A percentile compares a stretch with the other conserved stretches of the same genome.
Conservation (phyloP, 768 basidiomycete species). For the Tylopilus vinaceipallidus region DNA sequence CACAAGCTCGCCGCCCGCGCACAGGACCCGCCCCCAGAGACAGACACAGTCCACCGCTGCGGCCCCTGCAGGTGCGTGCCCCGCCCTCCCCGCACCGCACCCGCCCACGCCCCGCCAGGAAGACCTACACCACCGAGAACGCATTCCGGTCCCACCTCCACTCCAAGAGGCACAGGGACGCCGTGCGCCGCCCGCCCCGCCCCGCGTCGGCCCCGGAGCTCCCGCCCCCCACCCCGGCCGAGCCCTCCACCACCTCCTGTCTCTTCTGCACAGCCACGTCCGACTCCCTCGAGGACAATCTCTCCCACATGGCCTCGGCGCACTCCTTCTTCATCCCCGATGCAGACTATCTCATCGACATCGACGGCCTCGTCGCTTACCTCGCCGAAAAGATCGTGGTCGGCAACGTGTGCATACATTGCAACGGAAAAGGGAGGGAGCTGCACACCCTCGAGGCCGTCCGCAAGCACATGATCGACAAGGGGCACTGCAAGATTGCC, state of each 20-base stretch:
- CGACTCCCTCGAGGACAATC: slow-evolving; percentile 57
- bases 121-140: slow-evolving; percentile 86
- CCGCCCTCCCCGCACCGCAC: not conserved
- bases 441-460: slow-evolving; percentile 86
- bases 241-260: slow-evolving; percentile 62
- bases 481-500: slow-evolving; percentile 93
- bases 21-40: slow-evolving; percentile 60
- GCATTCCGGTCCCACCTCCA: slow-evolving; percentile 84
- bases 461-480: slow-evolving; percentile 94
- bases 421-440: slow-evolving; percentile 78
- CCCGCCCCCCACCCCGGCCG: not conserved
- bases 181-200: slow-evolving; percentile 37
- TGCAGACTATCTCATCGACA: slow-evolving; percentile 83
- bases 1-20: slow-evolving; percentile 83
- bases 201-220: not conserved
- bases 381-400: slow-evolving; percentile 92
- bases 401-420: slow-evolving; percentile 91
- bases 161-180: slow-evolving; percentile 89
- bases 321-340: slow-evolving; percentile 99
- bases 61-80: slow-evolving; percentile 79
- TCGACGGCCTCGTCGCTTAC: slow-evolving; percentile 76
- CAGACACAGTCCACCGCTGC: slow-evolving; percentile 64
- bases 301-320: slow-evolving; percentile 79
- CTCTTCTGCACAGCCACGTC: slow-evolving; percentile 76
- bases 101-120: slow-evolving; percentile 46